Evolutionary conservation across 106 monocot species (phyloP), one percentile per base, ranked within the genome.

Genomic region (Acanthochlamys bracteata): DNA sequence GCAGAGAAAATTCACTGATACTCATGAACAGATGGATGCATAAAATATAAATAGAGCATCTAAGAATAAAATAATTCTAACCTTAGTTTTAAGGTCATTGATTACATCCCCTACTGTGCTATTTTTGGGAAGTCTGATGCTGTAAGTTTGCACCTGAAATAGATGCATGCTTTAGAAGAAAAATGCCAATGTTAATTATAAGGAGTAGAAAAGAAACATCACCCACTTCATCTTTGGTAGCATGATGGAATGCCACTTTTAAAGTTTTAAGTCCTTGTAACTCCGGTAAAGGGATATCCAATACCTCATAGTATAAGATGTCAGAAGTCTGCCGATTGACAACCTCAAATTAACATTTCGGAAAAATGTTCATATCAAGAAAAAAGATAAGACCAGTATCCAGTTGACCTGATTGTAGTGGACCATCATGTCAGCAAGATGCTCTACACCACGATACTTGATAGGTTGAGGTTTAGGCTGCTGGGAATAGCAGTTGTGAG

Each of bases 391-490:
- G 10, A 55, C 55, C 8, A 15, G 20, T 20, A 55, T 55, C 16
- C 54, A 27, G 12, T 24, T 43, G 20, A 90, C 94, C 94, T 95
- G 96, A 61, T 98, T 98, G 64, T 91, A 91, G 63, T 98, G 96
- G 56, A 88, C 78, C 57, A 98, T 67, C 96, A 98, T 91, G 53
- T 98, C 96, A 13, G 81, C 76, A 21, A 98, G 83, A 75, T 88
- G 90, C 10, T 98, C 96, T 54, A 83, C 88, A 68, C 91, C 91
- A n/a, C 91, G 79, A 47, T 88, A 98, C 45, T 84, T 91, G 42
- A 98, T 98, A 6, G 96, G 88, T 58, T 98, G 96, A 15, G 88
- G 96, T 71, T 98, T 98, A 47, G 96, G 96, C 75, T 98, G 96
- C 68, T 98, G 90, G 57, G 96, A 91, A 57, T 92, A 98, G 77